Evolutionary conservation across 352 stramenopile species (phyloP).

Genomic region (Phytopythium ostracodes): DNA sequence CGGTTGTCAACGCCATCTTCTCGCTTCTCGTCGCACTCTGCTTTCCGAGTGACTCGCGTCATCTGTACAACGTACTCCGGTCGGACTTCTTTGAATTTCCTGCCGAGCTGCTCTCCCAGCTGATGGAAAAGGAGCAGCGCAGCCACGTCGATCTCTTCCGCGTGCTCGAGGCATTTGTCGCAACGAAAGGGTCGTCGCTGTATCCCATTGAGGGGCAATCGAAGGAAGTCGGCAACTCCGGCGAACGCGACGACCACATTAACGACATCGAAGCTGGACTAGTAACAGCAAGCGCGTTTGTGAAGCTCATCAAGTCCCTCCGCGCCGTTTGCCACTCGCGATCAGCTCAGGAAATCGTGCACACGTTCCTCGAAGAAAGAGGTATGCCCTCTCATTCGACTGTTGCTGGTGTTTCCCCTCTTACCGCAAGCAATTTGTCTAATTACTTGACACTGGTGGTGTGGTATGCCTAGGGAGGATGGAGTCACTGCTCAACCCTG

Average conservation of each 20-base stretch:
- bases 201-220: conserved; percentile 12
- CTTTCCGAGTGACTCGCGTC: conserved; percentile 60
- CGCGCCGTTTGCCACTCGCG: conserved; percentile 43
- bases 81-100: conserved; percentile 62
- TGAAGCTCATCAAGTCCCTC: conserved; percentile 34
- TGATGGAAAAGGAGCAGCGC: conserved; percentile 62
- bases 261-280: conserved; percentile 22
- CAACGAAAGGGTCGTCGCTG: conserved; percentile 23
- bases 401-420: not conserved
- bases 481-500: conserved; percentile 40
- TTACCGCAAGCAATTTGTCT: not conserved
- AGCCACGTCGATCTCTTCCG: conserved; percentile 45
- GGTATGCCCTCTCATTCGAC: conserved; percentile 7
- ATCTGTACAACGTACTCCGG: conserved; percentile 76
- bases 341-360: conserved; percentile 55
- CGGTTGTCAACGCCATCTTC: conserved; percentile 54
- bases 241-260: conserved; percentile 8
- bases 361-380: conserved; percentile 54
- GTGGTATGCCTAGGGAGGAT: conserved; percentile 19
- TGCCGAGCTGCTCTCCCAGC: conserved; percentile 40
- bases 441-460: not conserved
- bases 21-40: conserved; percentile 65
- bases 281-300: conserved; percentile 27
- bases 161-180: conserved; percentile 50
- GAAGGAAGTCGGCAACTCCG: not conserved